These are phyloP conservation scores for Penicillium sp. DNA, from an alignment of 2,329 filamentous ascomycete species.

Conservation along the genomic window DNA sequence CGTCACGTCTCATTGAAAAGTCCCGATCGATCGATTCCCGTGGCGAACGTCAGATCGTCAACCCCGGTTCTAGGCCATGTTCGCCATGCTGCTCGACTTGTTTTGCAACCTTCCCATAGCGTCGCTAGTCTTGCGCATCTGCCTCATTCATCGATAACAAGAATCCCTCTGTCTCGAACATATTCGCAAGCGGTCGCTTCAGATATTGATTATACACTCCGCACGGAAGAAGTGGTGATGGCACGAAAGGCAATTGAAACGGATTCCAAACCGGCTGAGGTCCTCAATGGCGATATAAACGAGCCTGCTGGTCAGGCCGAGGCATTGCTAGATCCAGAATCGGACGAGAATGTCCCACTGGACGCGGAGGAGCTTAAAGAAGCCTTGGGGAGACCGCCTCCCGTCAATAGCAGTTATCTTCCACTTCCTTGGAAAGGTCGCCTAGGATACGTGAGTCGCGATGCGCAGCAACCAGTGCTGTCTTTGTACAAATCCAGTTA, in stretches of 20 bases:
- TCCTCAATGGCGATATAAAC: slow-evolving; percentile 17
- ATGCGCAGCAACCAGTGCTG: background rate
- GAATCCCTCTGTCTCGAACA: background rate
- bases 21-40: slow-evolving; percentile 26
- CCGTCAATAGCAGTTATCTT: slow-evolving; percentile 79
- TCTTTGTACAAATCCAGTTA: background rate
- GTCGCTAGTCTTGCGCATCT: background rate
- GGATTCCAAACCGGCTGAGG: slow-evolving; percentile 15
- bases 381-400: slow-evolving; percentile 65
- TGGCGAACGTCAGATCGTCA: slow-evolving; percentile 28
- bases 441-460: slow-evolving; percentile 73
- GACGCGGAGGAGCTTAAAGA: slow-evolving; percentile 60
- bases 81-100: slow-evolving; percentile 15
- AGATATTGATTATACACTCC: background rate
- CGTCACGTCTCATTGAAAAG: slow-evolving; percentile 31
- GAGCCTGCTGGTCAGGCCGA: slow-evolving; percentile 21
- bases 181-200: background rate
- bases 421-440: slow-evolving; percentile 90
- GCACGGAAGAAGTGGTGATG: slow-evolving; percentile 5
- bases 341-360: slow-evolving; percentile 51
- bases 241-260: slow-evolving; percentile 1
- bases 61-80: slow-evolving; percentile 12
- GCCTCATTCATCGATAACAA: background rate
- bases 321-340: slow-evolving; percentile 52
- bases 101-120: background rate